Evolutionary conservation across 2,329 filamentous ascomycete species (phyloP).

Genomic region (Teratosphaeriaceae sp.): DNA sequence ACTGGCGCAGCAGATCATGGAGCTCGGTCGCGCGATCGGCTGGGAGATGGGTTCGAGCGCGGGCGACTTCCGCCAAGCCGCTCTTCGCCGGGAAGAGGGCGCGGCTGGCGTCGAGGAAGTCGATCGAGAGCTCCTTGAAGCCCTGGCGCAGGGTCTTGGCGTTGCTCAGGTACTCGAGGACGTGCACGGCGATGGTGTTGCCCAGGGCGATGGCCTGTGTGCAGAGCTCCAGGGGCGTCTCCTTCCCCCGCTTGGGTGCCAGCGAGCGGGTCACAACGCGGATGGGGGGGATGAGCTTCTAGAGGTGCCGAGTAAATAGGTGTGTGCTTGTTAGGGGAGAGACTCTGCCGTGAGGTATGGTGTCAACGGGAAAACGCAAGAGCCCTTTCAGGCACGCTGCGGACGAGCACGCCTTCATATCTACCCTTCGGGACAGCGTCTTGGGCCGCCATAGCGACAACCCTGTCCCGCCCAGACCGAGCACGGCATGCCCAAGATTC

Average conservation of each 20-base stretch:
- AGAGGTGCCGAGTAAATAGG: no score
- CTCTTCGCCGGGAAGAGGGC: slow-evolving; percentile 63
- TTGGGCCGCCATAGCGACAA: no score
- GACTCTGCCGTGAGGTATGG: no score
- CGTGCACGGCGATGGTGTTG: slow-evolving; percentile 58
- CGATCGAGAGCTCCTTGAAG: slow-evolving; percentile 54
- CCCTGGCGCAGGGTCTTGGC: slow-evolving; percentile 49
- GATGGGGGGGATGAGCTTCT: no score
- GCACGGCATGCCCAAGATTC: no score
- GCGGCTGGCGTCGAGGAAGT: slow-evolving; percentile 61
- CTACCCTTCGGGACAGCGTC: no score
- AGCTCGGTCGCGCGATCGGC: slow-evolving; percentile 57
- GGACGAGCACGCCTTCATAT: no score
- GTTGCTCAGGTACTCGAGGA: slow-evolving; percentile 57
- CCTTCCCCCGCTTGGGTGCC: slow-evolving; percentile 25
- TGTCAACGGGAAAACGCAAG: no score
- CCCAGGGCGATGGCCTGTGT: slow-evolving; percentile 53
- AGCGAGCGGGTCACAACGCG: slow-evolving; percentile 10
- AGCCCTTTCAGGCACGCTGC: no score
- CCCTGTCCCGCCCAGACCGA: no score
- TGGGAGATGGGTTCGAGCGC: slow-evolving; percentile 49
- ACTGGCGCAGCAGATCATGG: slow-evolving; percentile 56
- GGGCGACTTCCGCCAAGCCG: slow-evolving; percentile 51
- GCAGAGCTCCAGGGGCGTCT: slow-evolving; percentile 47
- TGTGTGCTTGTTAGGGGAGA: no score